These are phyloP conservation scores for Suillus brevipes DNA, from an alignment of 768 basidiomycete genomes.

Conservation along the genomic window DNA sequence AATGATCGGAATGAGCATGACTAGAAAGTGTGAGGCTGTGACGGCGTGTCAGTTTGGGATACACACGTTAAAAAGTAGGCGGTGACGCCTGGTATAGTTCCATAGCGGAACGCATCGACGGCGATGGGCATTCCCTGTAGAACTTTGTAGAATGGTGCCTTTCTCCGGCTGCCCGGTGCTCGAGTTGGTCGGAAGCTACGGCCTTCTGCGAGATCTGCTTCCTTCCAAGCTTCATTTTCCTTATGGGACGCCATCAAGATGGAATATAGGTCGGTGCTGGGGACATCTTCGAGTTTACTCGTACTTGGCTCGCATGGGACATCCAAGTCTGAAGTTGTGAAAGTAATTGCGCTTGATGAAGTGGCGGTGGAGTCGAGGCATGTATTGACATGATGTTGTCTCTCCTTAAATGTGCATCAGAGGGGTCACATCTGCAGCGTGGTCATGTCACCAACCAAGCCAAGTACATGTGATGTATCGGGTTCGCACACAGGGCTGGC, in stretches of 20 bases:
- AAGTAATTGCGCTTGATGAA: conserved; percentile 3
- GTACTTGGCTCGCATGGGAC: background rate
- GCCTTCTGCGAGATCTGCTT: conserved; percentile 59
- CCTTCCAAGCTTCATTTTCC: conserved; percentile 84
- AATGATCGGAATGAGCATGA: conserved; percentile 97
- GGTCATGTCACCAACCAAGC: conserved; percentile 28
- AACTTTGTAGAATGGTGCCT: conserved; percentile 94
- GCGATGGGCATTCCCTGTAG: conserved; percentile 97
- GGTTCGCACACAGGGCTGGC: conserved; percentile 25
- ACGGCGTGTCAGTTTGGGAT: background rate
- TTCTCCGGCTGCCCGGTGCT: conserved; percentile 54
- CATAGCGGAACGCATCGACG: conserved; percentile 96
- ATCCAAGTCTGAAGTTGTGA: conserved; percentile 4
- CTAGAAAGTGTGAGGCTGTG: conserved; percentile 40
- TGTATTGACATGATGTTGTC: conserved; percentile 54
- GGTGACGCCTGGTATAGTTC: conserved; percentile 82
- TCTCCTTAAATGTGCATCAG: conserved; percentile 38
- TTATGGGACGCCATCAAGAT: conserved; percentile 88
- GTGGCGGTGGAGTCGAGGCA: conserved; percentile 46
- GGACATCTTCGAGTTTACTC: conserved; percentile 2
- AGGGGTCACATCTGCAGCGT: conserved; percentile 6
- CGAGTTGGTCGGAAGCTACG: conserved; percentile 47
- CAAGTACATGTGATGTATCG: conserved; percentile 11
- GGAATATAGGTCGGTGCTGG: conserved; percentile 54
- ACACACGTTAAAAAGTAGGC: conserved; percentile 88